These are phyloP conservation scores for Mortierella sp. DNA, from an alignment of 371 early-diverging fungal genomes.

Conservation along the genomic window DNA sequence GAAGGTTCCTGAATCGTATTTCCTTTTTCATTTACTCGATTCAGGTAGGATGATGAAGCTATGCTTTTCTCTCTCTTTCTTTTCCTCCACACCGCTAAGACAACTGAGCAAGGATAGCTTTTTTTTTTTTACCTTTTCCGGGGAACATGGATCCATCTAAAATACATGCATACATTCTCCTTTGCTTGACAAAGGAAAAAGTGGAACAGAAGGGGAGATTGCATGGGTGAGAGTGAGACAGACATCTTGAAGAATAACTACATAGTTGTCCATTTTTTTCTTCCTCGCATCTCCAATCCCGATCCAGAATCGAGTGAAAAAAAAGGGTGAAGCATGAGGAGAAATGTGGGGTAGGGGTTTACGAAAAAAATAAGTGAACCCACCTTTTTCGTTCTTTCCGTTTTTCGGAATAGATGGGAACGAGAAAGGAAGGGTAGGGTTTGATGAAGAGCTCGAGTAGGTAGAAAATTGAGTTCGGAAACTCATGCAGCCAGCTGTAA, in stretches of 20 bases:
- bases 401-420: background rate
- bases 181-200: too few relatives aligned
- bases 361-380: background rate
- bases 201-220: too few relatives aligned
- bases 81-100: background rate
- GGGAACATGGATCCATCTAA: constrained; percentile 1
- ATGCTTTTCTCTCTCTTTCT: background rate
- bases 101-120: too few relatives aligned
- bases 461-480: background rate
- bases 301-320: background rate
- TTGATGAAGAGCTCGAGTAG: background rate
- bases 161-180: too few relatives aligned
- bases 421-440: background rate
- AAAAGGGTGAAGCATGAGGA: background rate
- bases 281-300: background rate
- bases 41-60: background rate
- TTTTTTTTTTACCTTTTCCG: background rate
- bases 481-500: background rate
- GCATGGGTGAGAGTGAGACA: background rate
- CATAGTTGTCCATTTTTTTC: too few relatives aligned
- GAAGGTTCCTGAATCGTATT: constrained; percentile 6
- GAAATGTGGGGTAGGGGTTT: background rate
- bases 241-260: background rate
- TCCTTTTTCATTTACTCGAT: background rate
- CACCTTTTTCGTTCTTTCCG: background rate